Evolutionary conservation across 768 basidiomycete genomes (phyloP).

Genomic region (Boletales sp.): DNA sequence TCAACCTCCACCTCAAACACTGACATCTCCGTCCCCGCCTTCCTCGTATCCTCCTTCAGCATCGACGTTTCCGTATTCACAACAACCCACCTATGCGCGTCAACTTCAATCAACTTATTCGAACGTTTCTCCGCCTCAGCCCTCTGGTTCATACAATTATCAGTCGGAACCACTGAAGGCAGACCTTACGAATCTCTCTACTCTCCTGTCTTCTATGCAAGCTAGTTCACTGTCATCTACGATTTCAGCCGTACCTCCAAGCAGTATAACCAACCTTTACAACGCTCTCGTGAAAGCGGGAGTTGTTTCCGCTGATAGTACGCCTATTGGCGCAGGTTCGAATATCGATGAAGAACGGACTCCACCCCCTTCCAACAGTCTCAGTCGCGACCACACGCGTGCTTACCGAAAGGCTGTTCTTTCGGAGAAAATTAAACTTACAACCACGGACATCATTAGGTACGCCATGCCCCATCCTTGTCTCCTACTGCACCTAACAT

Average conservation of each 20-base stretch:
- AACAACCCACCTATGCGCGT: slow-evolving; percentile 27
- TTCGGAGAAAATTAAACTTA: slow-evolving; percentile 56
- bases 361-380: slow-evolving; percentile 29
- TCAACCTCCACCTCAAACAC: slow-evolving; percentile 31
- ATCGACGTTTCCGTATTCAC: slow-evolving; percentile 28
- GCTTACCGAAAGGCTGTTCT: slow-evolving; percentile 62
- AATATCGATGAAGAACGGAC: slow-evolving; percentile 25
- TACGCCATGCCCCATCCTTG: slow-evolving; percentile 33
- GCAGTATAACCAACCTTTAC: slow-evolving; percentile 55
- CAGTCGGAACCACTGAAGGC: slow-evolving; percentile 23
- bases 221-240: slow-evolving; percentile 22
- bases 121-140: slow-evolving; percentile 30
- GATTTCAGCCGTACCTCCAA: slow-evolving; percentile 20
- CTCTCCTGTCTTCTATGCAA: slow-evolving; percentile 26
- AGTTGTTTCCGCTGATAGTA: slow-evolving; percentile 55
- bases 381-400: slow-evolving; percentile 47
- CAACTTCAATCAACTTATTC: slow-evolving; percentile 30
- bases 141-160: slow-evolving; percentile 27
- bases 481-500: not conserved
- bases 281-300: slow-evolving; percentile 78
- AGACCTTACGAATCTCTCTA: slow-evolving; percentile 30
- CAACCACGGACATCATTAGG: slow-evolving; percentile 69
- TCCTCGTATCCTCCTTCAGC: slow-evolving; percentile 21
- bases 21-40: slow-evolving; percentile 28
- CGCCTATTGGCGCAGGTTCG: slow-evolving; percentile 48